Evolutionary conservation across 2,329 filamentous ascomycete genomes (phyloP).

Genomic region (Podosphaera fusca): DNA sequence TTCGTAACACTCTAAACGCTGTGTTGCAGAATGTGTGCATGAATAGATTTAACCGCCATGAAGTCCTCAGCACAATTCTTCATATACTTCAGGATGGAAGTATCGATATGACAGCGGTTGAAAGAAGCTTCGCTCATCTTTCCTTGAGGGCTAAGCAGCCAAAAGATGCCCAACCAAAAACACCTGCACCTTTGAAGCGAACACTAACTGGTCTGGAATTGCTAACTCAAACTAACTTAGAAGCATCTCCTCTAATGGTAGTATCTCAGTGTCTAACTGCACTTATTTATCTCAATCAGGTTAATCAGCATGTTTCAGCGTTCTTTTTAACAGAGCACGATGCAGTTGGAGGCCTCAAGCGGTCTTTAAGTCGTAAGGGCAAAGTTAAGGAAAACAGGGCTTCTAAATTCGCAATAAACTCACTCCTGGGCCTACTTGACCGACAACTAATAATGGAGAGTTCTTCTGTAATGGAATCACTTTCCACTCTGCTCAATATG

Average conservation of each 20-base stretch:
- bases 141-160: slow-evolving; percentile 75
- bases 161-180: slow-evolving; percentile 41
- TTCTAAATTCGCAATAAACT: slow-evolving; percentile 78
- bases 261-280: slow-evolving; percentile 86
- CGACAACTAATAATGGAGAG: slow-evolving; percentile 93
- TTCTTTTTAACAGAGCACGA: slow-evolving; percentile 94
- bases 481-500: slow-evolving; percentile 67
- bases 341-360: slow-evolving; percentile 45
- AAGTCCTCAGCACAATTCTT: slow-evolving; percentile 78
- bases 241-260: slow-evolving; percentile 82
- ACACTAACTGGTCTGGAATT: slow-evolving; percentile 35
- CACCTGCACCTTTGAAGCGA: slow-evolving; percentile 59
- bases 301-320: slow-evolving; percentile 67
- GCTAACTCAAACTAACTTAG: slow-evolving; percentile 40
- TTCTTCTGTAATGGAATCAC: slow-evolving; percentile 83
- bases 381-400: slow-evolving; percentile 71
- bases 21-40: slow-evolving; percentile 83
- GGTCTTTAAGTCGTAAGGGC: slow-evolving; percentile 55
- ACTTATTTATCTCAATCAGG: slow-evolving; percentile 59
- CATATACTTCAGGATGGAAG: slow-evolving; percentile 92
- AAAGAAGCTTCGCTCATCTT: slow-evolving; percentile 83
- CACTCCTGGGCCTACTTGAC: slow-evolving; percentile 66
- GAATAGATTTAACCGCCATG: slow-evolving; percentile 85
- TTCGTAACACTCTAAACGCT: slow-evolving; percentile 61
- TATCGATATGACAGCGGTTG: slow-evolving; percentile 75